These are phyloP conservation scores for Scalesia atractyloides DNA, from an alignment of 129 eudicot species.

Conservation along the genomic window DNA sequence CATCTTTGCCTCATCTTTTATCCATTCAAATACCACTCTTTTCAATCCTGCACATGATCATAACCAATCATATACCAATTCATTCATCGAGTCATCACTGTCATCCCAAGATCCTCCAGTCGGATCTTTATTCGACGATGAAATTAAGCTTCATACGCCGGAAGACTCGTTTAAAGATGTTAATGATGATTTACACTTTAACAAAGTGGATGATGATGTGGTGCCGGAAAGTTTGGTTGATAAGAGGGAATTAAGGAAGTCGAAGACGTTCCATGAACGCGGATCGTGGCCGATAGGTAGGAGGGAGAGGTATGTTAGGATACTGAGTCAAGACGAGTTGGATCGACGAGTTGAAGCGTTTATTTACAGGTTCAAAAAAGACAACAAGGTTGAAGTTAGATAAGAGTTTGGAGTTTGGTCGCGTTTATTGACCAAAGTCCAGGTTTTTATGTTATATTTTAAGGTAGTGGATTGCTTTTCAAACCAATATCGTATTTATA, in stretches of 20 bases:
- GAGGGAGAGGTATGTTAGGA: conserved; percentile 34
- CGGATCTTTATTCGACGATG: conserved; percentile 18
- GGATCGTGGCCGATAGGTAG: conserved; percentile 41
- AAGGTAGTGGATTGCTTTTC: conserved; percentile 19
- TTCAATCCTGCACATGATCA: conserved; percentile 33
- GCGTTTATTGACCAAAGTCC: conserved; percentile 30
- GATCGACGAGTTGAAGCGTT: conserved; percentile 70
- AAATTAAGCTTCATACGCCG: conserved; percentile 7
- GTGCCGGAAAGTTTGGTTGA: conserved; percentile 22
- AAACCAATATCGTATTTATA: conserved; percentile 2
- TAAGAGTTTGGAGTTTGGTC: conserved; percentile 24
- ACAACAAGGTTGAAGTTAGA: conserved; percentile 39
- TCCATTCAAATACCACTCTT: conserved; percentile 31
- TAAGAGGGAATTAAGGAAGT: conserved; percentile 54
- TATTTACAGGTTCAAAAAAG: conserved; percentile 45
- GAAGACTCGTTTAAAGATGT: conserved; percentile 21
- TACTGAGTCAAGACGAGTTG: conserved; percentile 49
- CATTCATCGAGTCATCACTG: conserved; percentile 19
- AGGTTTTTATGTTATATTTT: not conserved
- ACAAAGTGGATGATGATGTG: not conserved
- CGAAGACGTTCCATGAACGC: conserved; percentile 60
- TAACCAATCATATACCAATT: not conserved
- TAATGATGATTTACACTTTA: not conserved
- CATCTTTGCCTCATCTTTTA: conserved; percentile 38
- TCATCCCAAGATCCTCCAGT: not conserved